Conservation (phyloP, 371 early-diverging fungal genomes). For the Mortierella sp. region DNA sequence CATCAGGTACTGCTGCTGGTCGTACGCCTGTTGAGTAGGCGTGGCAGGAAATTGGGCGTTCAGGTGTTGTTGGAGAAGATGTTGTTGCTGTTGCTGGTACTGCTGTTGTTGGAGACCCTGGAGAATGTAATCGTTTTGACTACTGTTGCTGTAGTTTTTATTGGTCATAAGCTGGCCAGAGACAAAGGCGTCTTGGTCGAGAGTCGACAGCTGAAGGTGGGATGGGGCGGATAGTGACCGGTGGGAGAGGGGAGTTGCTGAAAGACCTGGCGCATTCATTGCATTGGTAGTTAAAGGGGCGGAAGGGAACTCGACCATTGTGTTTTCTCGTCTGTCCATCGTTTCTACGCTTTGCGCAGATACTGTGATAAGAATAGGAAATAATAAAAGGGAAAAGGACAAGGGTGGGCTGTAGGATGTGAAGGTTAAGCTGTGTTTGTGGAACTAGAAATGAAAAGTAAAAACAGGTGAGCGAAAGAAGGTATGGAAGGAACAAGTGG, state of each 20-base stretch:
- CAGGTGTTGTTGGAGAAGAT: constrained; percentile 2
- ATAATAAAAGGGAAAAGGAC: neutral
- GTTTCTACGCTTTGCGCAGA: neutral
- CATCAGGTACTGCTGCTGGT: constrained; percentile 1
- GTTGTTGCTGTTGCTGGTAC: neutral
- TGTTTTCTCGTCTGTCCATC: neutral
- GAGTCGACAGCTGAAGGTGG: constrained; percentile 19
- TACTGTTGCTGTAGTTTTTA: constrained; percentile 18
- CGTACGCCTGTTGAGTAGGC: constrained; percentile 1
- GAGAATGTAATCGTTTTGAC: neutral
- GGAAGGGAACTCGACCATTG: neutral
- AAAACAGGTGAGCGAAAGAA: neutral
- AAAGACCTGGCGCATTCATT: neutral
- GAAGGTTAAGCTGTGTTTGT: neutral
- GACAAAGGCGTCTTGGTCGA: constrained; percentile 16
- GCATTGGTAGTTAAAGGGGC: neutral
- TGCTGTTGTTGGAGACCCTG: constrained; percentile 5
- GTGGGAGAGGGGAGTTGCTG: constrained; percentile 20
- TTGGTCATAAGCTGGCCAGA: constrained; percentile 1
- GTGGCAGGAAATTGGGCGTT: constrained; percentile 13
- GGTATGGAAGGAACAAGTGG: neutral
- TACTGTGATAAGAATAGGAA: neutral
- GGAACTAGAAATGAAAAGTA: neutral
- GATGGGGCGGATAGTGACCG: constrained; percentile 52
- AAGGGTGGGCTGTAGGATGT: neutral